Percentiles rank a stretch among this genome's conserved stretches.
These are phyloP conservation scores for Venturia carpophila DNA, from an alignment of 2,329 filamentous ascomycete genomes.

Conservation along the genomic window DNA sequence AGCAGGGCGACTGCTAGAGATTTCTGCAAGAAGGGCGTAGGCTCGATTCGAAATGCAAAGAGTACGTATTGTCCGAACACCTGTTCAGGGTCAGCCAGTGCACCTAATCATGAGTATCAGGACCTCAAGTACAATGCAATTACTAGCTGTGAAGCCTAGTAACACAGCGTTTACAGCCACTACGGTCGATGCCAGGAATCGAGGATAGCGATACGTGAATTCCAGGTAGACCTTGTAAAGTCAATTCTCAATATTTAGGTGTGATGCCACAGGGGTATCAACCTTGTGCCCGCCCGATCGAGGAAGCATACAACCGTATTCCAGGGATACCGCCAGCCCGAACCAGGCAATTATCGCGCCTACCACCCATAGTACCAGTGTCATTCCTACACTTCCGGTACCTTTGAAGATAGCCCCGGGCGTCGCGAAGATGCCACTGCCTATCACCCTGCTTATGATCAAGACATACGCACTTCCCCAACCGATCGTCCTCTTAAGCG, in stretches of 20 bases:
- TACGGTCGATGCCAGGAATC: constrained; percentile 50
- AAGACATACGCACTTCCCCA: constrained; percentile 18
- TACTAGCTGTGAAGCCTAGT: constrained; percentile 54
- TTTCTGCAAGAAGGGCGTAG: constrained; percentile 43
- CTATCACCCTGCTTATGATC: constrained; percentile 40
- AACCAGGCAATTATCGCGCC: constrained; percentile 55
- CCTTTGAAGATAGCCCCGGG: constrained; percentile 50
- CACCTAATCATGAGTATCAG: neutral
- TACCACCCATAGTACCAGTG: constrained; percentile 55
- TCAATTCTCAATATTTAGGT: neutral
- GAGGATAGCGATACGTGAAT: constrained; percentile 53
- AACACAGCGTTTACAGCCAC: constrained; percentile 51
- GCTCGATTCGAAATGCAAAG: constrained; percentile 44
- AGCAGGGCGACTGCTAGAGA: constrained; percentile 49
- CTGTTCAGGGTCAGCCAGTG: neutral
- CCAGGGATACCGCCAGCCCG: constrained; percentile 57
- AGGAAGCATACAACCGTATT: constrained; percentile 58
- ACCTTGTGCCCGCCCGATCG: constrained; percentile 40
- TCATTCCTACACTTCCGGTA: constrained; percentile 53
- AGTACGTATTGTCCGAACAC: constrained; percentile 53
- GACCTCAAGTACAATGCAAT: constrained; percentile 46
- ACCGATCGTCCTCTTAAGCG: constrained; percentile 4
- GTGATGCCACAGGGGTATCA: constrained; percentile 49
- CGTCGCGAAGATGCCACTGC: constrained; percentile 60
- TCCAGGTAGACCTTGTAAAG: constrained; percentile 59